A percentile compares a stretch with the other conserved stretches of the same genome.
phyloP scores from a whole-genome alignment of 164 flowering plant species.

The Stephania yunnanensis region DNA sequence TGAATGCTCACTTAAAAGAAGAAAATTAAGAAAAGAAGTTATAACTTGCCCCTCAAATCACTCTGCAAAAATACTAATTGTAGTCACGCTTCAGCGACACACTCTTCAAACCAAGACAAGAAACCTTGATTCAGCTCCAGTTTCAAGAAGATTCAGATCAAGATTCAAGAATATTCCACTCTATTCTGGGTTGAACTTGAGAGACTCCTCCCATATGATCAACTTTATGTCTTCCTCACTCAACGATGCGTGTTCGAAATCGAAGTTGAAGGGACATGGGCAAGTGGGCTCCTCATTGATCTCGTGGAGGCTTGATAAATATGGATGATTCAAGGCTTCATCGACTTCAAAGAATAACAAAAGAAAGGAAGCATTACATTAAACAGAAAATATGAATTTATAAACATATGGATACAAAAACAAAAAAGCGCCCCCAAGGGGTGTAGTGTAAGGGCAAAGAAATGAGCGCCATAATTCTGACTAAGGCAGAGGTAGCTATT shows the following conservation, averaged over 20 bases:
- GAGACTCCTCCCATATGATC: constrained; percentile 70
- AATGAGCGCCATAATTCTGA: too few species aligned
- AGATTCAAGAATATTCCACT: constrained; percentile 2
- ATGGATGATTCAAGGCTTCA: constrained; percentile 84
- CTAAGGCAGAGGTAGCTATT: too few species aligned
- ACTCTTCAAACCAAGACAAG: constrained; percentile 8
- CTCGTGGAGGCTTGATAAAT: constrained; percentile 69
- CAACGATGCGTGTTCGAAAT: constrained; percentile 63
- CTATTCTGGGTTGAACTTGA: constrained; percentile 54
- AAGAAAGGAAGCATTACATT: background rate
- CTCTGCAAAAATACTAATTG: constrained; percentile 8
- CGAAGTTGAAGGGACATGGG: constrained; percentile 64
- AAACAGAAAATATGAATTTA: background rate
- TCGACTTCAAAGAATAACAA: constrained; percentile 40
- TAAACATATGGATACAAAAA: background rate
- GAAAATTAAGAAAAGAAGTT: background rate
- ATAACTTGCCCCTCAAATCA: constrained; percentile 16
- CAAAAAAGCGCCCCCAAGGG: too few species aligned
- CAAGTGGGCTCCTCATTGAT: constrained; percentile 87
- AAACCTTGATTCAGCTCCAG: background rate
- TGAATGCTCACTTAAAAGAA: background rate
- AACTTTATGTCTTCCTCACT: constrained; percentile 80
- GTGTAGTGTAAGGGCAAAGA: too few species aligned
- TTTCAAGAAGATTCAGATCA: background rate
- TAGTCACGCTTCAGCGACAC: constrained; percentile 5